These are phyloP conservation scores for Penicillium flavigenum DNA, from an alignment of 495 filamentous ascomycete species.

Conservation along the genomic window DNA sequence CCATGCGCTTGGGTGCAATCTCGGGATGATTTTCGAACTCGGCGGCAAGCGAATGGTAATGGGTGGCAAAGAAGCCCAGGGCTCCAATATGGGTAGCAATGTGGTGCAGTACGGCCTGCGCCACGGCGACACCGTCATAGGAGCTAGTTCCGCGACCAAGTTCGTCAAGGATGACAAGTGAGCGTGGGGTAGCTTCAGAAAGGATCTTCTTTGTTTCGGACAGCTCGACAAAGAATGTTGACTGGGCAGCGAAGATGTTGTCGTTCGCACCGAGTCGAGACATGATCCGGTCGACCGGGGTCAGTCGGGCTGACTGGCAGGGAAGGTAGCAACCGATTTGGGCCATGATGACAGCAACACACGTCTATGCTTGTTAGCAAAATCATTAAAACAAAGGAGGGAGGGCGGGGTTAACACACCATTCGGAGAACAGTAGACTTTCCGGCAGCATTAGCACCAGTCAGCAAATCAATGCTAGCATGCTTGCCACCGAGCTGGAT, in stretches of 20 bases:
- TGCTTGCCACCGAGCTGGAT: constrained; percentile 78
- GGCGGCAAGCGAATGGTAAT: constrained; percentile 90
- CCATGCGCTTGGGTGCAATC: constrained; percentile 82
- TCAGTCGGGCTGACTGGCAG: constrained; percentile 77
- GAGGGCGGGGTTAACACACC: constrained; percentile 52
- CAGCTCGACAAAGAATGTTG: constrained; percentile 97
- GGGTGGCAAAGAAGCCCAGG: constrained; percentile 95
- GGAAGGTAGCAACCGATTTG: constrained; percentile 96
- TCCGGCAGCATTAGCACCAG: constrained; percentile 94
- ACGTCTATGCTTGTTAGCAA: constrained; percentile 58
- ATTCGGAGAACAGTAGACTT: constrained; percentile 98
- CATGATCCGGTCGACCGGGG: constrained; percentile 97
- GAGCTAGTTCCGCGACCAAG: constrained; percentile 90
- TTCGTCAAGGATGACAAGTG: constrained; percentile 96
- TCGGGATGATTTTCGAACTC: constrained; percentile 91
- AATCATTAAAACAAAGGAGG: neutral
- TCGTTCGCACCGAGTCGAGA: constrained; percentile 96
- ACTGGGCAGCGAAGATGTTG: constrained; percentile 98
- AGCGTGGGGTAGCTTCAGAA: constrained; percentile 88
- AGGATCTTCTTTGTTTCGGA: constrained; percentile 99
- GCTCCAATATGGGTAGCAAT: constrained; percentile 91
- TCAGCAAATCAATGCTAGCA: constrained; percentile 87
- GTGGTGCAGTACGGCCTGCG: constrained; percentile 94
- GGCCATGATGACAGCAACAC: constrained; percentile 96
- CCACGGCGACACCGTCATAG: constrained; percentile 95